Conservation (phyloP, 805 yeast species). For the Ascoidea rubescens region DNA sequence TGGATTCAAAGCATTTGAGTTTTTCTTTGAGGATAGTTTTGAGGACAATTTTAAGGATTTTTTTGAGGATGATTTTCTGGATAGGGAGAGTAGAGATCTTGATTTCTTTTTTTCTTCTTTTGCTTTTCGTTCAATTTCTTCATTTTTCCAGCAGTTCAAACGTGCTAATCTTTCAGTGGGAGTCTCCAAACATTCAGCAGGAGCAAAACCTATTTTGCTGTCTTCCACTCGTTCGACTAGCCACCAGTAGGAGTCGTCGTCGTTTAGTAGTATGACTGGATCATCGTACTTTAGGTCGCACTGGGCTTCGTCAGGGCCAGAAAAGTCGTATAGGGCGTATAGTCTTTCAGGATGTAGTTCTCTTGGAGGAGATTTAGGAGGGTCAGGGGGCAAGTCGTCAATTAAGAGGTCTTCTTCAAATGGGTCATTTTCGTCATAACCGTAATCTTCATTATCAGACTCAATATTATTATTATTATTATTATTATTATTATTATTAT, state of each 20-base stretch:
- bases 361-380: slow-evolving; percentile 46
- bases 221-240: slow-evolving; percentile 46
- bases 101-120: slow-evolving; percentile 6
- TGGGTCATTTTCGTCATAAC: slow-evolving; percentile 25
- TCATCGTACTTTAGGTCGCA: slow-evolving; percentile 70
- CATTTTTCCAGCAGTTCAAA: slow-evolving; percentile 84
- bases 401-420: slow-evolving; percentile 22
- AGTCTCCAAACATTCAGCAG: slow-evolving; percentile 90
- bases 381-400: slow-evolving; percentile 10
- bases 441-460: slow-evolving; percentile 17
- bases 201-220: slow-evolving; percentile 82
- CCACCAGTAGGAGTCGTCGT: slow-evolving; percentile 97
- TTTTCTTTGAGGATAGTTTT: not conserved
- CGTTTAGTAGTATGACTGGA: slow-evolving; percentile 70
- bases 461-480: no score
- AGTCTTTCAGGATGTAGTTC: slow-evolving; percentile 73
- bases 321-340: slow-evolving; percentile 77
- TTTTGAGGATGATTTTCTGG: slow-evolving; percentile 20
- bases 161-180: slow-evolving; percentile 86
- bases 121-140: slow-evolving; percentile 35
- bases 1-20: not conserved
- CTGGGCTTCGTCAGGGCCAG: slow-evolving; percentile 89
- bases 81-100: not conserved
- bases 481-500: no score
- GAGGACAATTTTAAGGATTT: slow-evolving; percentile 14